Conservation (phyloP, 768 basidiomycete genomes). For the Agaricus subrufescens region DNA sequence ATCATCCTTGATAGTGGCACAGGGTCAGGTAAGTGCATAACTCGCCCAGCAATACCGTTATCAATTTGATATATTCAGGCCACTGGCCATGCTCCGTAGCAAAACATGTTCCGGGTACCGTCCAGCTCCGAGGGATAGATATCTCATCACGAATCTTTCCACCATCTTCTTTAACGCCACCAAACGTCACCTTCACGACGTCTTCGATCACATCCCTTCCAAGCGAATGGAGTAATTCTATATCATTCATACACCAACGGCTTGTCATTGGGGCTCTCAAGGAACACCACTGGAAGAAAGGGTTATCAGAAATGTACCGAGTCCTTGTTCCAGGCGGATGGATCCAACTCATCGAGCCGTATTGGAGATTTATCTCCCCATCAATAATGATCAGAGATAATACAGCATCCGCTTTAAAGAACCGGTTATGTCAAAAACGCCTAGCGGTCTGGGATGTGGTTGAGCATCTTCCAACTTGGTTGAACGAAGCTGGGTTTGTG, state of each 20-base stretch:
- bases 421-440: background rate
- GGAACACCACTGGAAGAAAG: background rate
- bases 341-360: slow-evolving; percentile 5
- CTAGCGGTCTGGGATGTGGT: background rate
- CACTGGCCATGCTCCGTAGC: background rate
- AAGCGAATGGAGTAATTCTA: background rate
- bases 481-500: slow-evolving; percentile 3
- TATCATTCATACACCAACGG: background rate
- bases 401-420: background rate
- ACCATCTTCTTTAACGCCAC: background rate
- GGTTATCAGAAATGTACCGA: slow-evolving; percentile 4
- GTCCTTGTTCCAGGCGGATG: slow-evolving; percentile 8
- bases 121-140: slow-evolving; percentile 1
- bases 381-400: background rate
- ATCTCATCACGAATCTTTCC: slow-evolving; percentile 1
- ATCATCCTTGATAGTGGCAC: slow-evolving; percentile 16
- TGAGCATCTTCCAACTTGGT: background rate
- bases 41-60: background rate
- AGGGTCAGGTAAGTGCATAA: slow-evolving; percentile 12
- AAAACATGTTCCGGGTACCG: background rate
- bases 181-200: background rate
- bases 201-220: background rate
- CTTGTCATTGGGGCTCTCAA: background rate
- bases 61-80: background rate
- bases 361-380: background rate